Conservation (phyloP, 2,329 filamentous ascomycete species). For the Cucurbitaria berberidis region DNA sequence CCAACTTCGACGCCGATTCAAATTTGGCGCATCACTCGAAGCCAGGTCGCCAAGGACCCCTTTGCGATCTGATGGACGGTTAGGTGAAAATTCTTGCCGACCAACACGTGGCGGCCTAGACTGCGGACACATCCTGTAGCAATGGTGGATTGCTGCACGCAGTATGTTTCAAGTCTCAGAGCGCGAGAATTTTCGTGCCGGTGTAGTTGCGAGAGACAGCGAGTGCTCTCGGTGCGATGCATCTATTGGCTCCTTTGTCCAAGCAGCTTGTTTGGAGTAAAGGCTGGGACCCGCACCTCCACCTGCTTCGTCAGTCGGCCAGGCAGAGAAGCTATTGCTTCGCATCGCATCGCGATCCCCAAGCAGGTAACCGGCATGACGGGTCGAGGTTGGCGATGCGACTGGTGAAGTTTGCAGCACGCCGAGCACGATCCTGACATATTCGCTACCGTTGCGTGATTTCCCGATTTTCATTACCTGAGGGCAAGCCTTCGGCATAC, state of each 20-base stretch:
- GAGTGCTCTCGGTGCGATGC: slow-evolving; percentile 18
- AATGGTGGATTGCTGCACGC: slow-evolving; percentile 25
- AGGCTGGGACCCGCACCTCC: slow-evolving; percentile 25
- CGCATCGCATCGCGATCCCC: slow-evolving; percentile 23
- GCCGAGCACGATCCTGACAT: slow-evolving; percentile 22
- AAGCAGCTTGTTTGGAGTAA: slow-evolving; percentile 18
- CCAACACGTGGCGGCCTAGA: slow-evolving; percentile 30
- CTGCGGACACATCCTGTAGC: slow-evolving; percentile 19
- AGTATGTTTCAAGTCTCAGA: slow-evolving; percentile 19
- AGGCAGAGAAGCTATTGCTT: slow-evolving; percentile 18
- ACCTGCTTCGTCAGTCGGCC: slow-evolving; percentile 16
- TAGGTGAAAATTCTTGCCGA: slow-evolving; percentile 11
- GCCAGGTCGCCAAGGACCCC: slow-evolving; percentile 23
- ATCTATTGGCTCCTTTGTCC: slow-evolving; percentile 27
- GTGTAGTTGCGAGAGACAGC: slow-evolving; percentile 21
- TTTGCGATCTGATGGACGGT: slow-evolving; percentile 33
- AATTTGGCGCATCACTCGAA: slow-evolving; percentile 56
- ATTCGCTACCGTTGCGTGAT: slow-evolving; percentile 10
- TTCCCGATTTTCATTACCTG: slow-evolving; percentile 27
- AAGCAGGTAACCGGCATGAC: slow-evolving; percentile 13
- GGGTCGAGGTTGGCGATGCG: slow-evolving; percentile 17
- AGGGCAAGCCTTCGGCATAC: slow-evolving; percentile 21
- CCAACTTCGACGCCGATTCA: slow-evolving; percentile 64
- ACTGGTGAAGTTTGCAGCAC: slow-evolving; percentile 26
- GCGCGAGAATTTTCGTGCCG: slow-evolving; percentile 13